Percentiles rank a stretch among this genome's conserved stretches.
Evolutionary conservation across 805 yeast genomes (phyloP).

Genomic region (Ogataea glucozyma): DNA sequence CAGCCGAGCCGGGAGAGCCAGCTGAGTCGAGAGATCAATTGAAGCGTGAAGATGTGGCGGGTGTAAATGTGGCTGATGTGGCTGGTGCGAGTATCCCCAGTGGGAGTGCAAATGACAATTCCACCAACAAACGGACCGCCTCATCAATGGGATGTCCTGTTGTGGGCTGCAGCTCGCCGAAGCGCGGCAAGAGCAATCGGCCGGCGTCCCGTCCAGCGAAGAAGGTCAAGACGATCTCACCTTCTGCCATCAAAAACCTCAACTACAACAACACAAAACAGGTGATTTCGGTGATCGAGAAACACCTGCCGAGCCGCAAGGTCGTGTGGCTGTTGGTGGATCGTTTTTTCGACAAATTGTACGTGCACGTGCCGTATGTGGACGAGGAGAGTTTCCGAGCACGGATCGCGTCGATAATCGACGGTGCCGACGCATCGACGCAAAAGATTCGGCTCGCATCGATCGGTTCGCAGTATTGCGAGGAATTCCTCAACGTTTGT

Average conservation of each 20-base stretch:
- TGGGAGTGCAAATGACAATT: too few relatives aligned
- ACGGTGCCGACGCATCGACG: constrained; percentile 37
- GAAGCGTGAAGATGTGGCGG: too few relatives aligned
- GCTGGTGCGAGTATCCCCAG: too few relatives aligned
- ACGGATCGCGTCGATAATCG: constrained; percentile 47
- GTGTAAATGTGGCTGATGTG: too few relatives aligned
- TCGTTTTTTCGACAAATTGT: constrained; percentile 57
- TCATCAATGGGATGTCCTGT: constrained; percentile 16
- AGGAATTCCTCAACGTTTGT: constrained; percentile 52
- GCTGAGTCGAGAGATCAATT: too few relatives aligned
- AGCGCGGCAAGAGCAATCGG: constrained; percentile 19
- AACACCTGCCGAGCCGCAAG: constrained; percentile 53
- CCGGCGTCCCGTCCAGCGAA: constrained; percentile 21
- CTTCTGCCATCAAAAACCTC: constrained; percentile 36
- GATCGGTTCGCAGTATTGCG: constrained; percentile 38
- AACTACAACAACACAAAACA: constrained; percentile 44
- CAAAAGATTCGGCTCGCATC: constrained; percentile 32
- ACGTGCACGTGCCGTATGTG: constrained; percentile 65
- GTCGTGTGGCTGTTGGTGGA: constrained; percentile 58
- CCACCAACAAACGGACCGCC: too few relatives aligned
- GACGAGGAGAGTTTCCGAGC: constrained; percentile 55
- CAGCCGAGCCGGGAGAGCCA: neutral
- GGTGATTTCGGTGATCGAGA: constrained; percentile 42
- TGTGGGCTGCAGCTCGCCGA: constrained; percentile 8
- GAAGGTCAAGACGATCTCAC: constrained; percentile 30